phyloP scores from a whole-genome alignment of 2,329 filamentous ascomycete species.

The Achaetomium macrosporum region DNA sequence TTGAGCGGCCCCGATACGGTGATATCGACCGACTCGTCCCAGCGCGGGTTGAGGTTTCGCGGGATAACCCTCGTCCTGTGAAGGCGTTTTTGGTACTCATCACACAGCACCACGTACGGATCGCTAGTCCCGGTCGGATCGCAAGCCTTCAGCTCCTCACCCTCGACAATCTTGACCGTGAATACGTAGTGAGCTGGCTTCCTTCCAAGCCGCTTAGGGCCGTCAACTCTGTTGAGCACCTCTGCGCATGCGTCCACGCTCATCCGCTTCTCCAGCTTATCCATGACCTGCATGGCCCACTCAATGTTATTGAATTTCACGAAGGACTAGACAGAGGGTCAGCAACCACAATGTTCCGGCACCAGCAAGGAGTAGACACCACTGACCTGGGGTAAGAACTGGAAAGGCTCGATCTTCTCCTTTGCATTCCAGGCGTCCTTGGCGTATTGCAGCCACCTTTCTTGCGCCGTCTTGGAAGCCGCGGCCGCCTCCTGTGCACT shows the following conservation, averaged over 20 bases:
- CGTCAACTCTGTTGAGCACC: slow-evolving; percentile 68
- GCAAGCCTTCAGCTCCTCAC: slow-evolving; percentile 95
- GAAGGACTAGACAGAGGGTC: slow-evolving; percentile 61
- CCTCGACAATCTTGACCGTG: slow-evolving; percentile 97
- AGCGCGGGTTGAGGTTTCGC: slow-evolving; percentile 83
- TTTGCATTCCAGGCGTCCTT: slow-evolving; percentile 90
- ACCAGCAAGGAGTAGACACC: not conserved
- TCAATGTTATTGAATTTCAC: slow-evolving; percentile 98
- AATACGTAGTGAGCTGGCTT: slow-evolving; percentile 89
- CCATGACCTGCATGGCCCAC: slow-evolving; percentile 85
- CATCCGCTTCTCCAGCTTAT: slow-evolving; percentile 82
- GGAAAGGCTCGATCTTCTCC: slow-evolving; percentile 92
- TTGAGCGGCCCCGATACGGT: slow-evolving; percentile 88
- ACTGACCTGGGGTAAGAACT: slow-evolving; percentile 85
- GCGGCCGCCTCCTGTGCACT: slow-evolving; percentile 81
- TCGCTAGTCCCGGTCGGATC: slow-evolving; percentile 92
- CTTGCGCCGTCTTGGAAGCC: slow-evolving; percentile 73
- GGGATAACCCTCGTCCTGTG: slow-evolving; percentile 92
- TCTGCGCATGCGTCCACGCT: slow-evolving; percentile 88
- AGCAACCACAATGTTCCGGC: not conserved
- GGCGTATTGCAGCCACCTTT: slow-evolving; percentile 87
- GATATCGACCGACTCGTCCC: slow-evolving; percentile 96
- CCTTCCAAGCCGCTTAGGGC: slow-evolving; percentile 55
- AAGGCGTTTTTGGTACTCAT: slow-evolving; percentile 95
- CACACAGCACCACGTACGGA: slow-evolving; percentile 92